Evolutionary conservation across 495 filamentous ascomycete genomes (phyloP), one percentile per base, ranked within the genome.

Genomic region (Hyphodiscus hymeniophilus): DNA sequence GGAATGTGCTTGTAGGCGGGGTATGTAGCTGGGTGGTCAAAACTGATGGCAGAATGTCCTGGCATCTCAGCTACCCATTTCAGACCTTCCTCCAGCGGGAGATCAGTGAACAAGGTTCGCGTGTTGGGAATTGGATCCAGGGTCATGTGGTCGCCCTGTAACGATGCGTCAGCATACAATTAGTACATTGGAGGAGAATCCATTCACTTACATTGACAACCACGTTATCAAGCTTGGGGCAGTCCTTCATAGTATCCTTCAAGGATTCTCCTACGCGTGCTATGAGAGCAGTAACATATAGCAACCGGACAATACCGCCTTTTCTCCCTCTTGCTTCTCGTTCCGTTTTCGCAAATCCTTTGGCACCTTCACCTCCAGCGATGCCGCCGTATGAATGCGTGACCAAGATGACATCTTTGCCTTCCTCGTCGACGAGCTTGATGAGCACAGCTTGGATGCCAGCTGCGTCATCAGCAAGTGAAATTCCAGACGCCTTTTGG

Each of bases 1-100:
- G 72, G 70, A 11, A 74, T 59, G 38, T 70, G 47, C 38, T 60
- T 68, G 56, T 73, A 79, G 0, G 65, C 70, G 0, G 69, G 61
- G 47, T 68, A 63, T 7, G 62, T 73, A 23, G 64, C 51, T 2
- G 40, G 12, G 17, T 55, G 61, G 13, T 15, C 31, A 45, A 66
- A 66, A 28, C 57, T 65, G 38, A 52, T 32, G 7, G 53, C 41
- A 1, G 63, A 64, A 18, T 66, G 64, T 6, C 17, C n/a, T 3
- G 54, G 12, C 8, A 62, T 52, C 32, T 46, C 48, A 8, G 12
- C 10, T 1, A 50, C 23, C 30, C 21, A 48, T 6, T 17, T 26
- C 33, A 16, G 20, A 18, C 21, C 51, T 45, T 49, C 59, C 30
- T 4, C 42, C 15, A 13, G 33, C 24, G 21, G 50, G 31, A 28